Evolutionary conservation across 345 rosid species (phyloP).

Genomic region (Moricandia arvensis): DNA sequence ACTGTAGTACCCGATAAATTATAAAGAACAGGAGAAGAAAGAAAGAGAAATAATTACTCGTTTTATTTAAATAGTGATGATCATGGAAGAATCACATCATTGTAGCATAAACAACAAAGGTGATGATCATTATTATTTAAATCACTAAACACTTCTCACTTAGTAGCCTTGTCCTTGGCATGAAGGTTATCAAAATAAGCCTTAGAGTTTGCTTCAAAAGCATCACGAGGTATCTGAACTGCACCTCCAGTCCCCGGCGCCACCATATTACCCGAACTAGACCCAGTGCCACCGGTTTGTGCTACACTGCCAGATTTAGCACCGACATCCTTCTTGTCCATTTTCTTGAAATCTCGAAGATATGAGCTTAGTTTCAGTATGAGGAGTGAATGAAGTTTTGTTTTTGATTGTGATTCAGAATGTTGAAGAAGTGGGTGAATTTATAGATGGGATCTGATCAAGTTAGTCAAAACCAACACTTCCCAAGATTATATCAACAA

Average conservation of each 20-base stretch:
- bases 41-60: no score
- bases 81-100: no score
- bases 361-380: not conserved
- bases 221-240: slow-evolving; percentile 3
- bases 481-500: not conserved
- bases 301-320: not conserved
- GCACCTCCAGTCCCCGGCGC: slow-evolving; percentile 17
- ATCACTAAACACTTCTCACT: not conserved
- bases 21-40: no score
- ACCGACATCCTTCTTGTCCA: slow-evolving; percentile 8
- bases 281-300: not conserved
- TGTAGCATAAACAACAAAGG: not conserved
- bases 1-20: no score
- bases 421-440: not conserved
- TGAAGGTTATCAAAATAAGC: slow-evolving; percentile 20
- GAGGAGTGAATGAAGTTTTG: not conserved
- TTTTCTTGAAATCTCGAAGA: not conserved
- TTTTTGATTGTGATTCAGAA: not conserved
- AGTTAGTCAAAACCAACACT: slow-evolving; percentile 2
- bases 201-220: slow-evolving; percentile 9
- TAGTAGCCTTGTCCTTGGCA: slow-evolving; percentile 23
- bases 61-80: no score
- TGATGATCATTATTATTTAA: not conserved
- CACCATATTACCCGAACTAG: slow-evolving; percentile 17
- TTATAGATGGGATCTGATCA: slow-evolving; percentile 8